Evolutionary conservation across 352 stramenopile species (phyloP).

Genomic region (Phytophthora chlamydospora): DNA sequence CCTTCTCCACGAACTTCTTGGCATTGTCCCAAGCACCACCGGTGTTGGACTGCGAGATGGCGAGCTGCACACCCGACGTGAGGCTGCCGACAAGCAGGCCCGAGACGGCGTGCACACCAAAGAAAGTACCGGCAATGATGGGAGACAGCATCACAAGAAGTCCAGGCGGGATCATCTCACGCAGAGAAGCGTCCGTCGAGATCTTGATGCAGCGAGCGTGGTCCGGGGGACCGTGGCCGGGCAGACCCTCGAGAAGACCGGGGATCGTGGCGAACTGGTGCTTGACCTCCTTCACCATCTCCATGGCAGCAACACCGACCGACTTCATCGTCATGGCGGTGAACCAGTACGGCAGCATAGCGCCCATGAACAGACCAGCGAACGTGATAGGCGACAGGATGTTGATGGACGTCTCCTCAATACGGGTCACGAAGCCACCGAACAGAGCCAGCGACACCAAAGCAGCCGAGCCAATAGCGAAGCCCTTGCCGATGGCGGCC

Average conservation of each 20-base stretch:
- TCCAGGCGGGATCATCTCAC: slow-evolving; percentile 99
- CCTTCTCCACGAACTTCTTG: slow-evolving; percentile 99
- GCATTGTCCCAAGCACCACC: slow-evolving; percentile 99
- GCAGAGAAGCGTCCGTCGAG: slow-evolving; percentile 97
- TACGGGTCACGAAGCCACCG: slow-evolving; percentile 97
- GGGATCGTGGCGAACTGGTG: slow-evolving; percentile 99
- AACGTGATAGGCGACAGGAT: slow-evolving; percentile 98
- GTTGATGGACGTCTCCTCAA: slow-evolving; percentile 96
- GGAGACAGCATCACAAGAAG: slow-evolving; percentile 98
- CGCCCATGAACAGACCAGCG: slow-evolving; percentile 98
- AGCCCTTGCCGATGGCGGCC: slow-evolving; percentile 99
- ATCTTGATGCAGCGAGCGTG: slow-evolving; percentile 98
- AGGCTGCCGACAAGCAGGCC: slow-evolving; percentile 97
- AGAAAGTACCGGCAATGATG: slow-evolving; percentile 98
- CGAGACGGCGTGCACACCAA: slow-evolving; percentile 97
- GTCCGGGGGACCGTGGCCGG: slow-evolving; percentile 85
- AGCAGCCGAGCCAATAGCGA: slow-evolving; percentile 98
- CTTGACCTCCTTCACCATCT: slow-evolving; percentile 99
- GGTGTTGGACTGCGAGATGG: slow-evolving; percentile 99
- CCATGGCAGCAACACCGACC: slow-evolving; percentile 97
- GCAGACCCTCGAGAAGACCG: slow-evolving; percentile 95
- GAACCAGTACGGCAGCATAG: slow-evolving; percentile 99
- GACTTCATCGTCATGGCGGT: slow-evolving; percentile 99
- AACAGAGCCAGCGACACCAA: slow-evolving; percentile 99
- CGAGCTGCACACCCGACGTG: slow-evolving; percentile 97